Evolutionary conservation across 768 basidiomycete species (phyloP), one percentile per base, ranked within the genome.

Genomic region (Naganishia antarctica): DNA sequence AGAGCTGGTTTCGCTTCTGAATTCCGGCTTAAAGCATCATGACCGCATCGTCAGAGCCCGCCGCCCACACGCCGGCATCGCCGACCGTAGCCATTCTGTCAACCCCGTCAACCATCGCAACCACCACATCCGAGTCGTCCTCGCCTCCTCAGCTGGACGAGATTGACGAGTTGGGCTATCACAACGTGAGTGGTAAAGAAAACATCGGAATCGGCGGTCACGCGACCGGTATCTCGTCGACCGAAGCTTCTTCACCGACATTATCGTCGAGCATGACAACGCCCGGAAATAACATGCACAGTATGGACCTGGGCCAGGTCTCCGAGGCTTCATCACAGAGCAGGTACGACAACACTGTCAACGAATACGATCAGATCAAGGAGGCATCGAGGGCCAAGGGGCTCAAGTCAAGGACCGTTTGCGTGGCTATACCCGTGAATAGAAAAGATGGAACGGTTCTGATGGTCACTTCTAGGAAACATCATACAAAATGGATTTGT

Each of bases 61-160:
- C n/a, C n/a, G n/a, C n/a, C n/a, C n/a, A n/a, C n/a, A n/a, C n/a
- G n/a, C n/a, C n/a, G n/a, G 15, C 34, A 37, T 7, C 34, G 15
- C 34, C 34, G 34, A 15, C 34, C 8, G 34, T 37, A 12, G 49
- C 50, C 0, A 28, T 61, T 34, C 43, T 48, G 8, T 46, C 21
- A 13, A 34, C 43, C 13, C 18, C 3, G 6, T 89, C 16, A 84
- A 86, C 29, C 84, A 44, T 63, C 29, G 40, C 62, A 21, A 50
- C 49, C 28, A 31, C 40, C n/a, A 44, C 41, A 43, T 78, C 26
- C 72, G 74, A 58, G 59, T 73, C 21, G 25, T 66, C 26, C 23
- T 93, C 49, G 81, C 85, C 32, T 37, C 53, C 53, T n/a, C 53
- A 57, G 23, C 32, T 51, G 50, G 21, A n/a, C 50, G 50, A 51